Percentiles rank a stretch among this genome's conserved stretches.
These are phyloP conservation scores for Diphasiastrum complanatum DNA, from an alignment of 83 land plant species.

Conservation along the genomic window DNA sequence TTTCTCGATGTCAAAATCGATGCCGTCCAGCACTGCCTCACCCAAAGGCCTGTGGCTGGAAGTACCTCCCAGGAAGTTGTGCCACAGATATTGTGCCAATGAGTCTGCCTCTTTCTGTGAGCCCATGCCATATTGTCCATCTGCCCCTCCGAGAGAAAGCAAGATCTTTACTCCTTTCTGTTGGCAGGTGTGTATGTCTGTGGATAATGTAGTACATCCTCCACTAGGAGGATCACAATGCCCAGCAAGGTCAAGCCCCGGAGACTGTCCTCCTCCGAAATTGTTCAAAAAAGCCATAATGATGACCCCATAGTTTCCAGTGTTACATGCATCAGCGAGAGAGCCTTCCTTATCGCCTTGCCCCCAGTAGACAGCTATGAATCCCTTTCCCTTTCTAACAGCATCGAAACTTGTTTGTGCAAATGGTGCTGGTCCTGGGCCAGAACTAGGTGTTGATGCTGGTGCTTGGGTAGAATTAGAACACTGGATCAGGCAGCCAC, in stretches of 20 bases:
- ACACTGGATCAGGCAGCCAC: no score
- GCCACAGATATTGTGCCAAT: constrained; percentile 37
- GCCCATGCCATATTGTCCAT: constrained; percentile 26
- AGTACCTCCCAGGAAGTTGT: constrained; percentile 37
- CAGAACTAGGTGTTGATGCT: no score
- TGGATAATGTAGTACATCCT: constrained; percentile 21
- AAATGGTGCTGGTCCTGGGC: no score
- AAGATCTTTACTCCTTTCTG: constrained; percentile 31
- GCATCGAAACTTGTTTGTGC: no score
- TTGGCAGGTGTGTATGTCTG: constrained; percentile 34
- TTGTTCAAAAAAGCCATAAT: constrained; percentile 29
- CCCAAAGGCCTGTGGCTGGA: constrained; percentile 36
- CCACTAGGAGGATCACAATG: constrained; percentile 33
- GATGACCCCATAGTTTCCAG: constrained; percentile 30
- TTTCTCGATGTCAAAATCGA: constrained; percentile 42
- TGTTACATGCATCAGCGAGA: constrained; percentile 32
- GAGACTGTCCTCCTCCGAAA: constrained; percentile 30
- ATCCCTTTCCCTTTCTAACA: no score
- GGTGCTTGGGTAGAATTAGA: no score
- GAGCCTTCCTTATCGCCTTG: constrained; percentile 38
- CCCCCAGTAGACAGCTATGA: constrained; percentile 38
- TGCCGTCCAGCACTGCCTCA: constrained; percentile 31
- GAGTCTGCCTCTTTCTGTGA: constrained; percentile 29
- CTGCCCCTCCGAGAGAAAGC: constrained; percentile 46
- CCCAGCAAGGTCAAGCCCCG: constrained; percentile 36